Base-by-base conservation (phyloP, 163 green algal genomes). In the Scenedesmus sp. region DNA sequence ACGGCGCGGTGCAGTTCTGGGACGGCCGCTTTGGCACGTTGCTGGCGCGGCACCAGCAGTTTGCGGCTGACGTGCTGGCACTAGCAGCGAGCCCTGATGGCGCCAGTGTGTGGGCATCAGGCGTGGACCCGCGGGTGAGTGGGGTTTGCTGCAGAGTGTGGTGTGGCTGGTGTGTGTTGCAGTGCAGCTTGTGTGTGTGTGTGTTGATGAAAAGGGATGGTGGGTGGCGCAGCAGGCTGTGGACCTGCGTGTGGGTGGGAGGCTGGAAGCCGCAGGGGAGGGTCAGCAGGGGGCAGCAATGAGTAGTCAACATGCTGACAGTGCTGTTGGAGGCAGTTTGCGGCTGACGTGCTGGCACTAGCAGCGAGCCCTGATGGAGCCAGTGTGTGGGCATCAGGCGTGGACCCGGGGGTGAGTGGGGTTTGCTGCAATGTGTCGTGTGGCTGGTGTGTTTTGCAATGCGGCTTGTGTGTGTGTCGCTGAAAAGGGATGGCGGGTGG, bases 1-100 rank as follows among this genome's bases (percentile, higher is more conserved):
- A 94, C 20, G 98, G 98, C 64, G 92, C 91, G 4, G 96, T 98
- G 76, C 94, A 96, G 91, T 97, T 99, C 81, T 99, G 97, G 97
- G 98, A 99, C 62, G 94, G 90, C 3, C 62, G 87, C 18, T 97
- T 97, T 89, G 98, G 98, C 88, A 99, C 98, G 46, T 92, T 97
- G 88, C 93, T 99, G 52, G 89, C 76, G 2, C 90, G 93, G 70
- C 97, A 98, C 56, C 83, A 89, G 46, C 94, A 95, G 67, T 97
- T 99, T 93, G 88, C 92, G 7, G 98, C 95, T 0, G 98, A 99
- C 87, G 96, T 99, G 60, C 88, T 99, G 77, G 92, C 96, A 2
- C 90, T 99, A 52, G 98, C 96, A 0, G 95, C 96, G 2, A 94
- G 94, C 9, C 94, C 96, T 20, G 94, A 97, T 67, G 97, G 97